Percentiles rank a stretch among this genome's conserved stretches.
phyloP scores from a whole-genome alignment of 2,329 filamentous ascomycete species.

The Tolypocladium tropicale region DNA sequence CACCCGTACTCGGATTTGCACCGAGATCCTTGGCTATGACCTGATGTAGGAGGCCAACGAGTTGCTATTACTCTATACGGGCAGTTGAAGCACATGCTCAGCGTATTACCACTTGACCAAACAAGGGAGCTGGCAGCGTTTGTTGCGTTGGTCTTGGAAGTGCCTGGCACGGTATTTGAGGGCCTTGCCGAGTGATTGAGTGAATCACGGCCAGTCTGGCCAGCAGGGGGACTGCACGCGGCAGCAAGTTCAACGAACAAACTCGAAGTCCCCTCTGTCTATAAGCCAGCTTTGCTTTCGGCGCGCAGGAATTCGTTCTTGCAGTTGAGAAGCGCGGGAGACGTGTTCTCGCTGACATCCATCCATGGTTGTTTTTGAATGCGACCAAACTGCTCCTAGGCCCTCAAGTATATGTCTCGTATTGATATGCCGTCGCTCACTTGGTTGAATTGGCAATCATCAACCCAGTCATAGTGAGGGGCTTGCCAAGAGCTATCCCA shows the following conservation, averaged over 20 bases:
- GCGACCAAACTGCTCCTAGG: too few species aligned
- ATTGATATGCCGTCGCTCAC: too few species aligned
- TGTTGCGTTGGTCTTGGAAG: neutral
- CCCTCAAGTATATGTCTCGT: too few species aligned
- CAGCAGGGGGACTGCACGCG: neutral
- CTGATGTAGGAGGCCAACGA: slow-evolving; percentile 25
- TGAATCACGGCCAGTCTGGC: neutral
- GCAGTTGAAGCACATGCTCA: slow-evolving; percentile 1
- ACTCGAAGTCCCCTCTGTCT: too few species aligned
- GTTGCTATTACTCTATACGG: slow-evolving; percentile 25
- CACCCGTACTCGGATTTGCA: slow-evolving; percentile 25
- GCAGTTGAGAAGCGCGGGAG: too few species aligned
- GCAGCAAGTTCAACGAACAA: neutral
- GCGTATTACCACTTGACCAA: slow-evolving; percentile 1
- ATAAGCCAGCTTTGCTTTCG: too few species aligned
- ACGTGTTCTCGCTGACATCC: too few species aligned
- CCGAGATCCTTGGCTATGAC: slow-evolving; percentile 24
- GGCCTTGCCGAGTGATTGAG: neutral
- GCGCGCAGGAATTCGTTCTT: too few species aligned
- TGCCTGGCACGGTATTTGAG: neutral
- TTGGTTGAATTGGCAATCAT: too few species aligned
- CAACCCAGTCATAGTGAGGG: too few species aligned
- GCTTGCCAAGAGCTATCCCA: too few species aligned
- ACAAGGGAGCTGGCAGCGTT: neutral
- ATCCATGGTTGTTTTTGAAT: too few species aligned